Percentiles rank a stretch among this genome's conserved stretches.
These are phyloP conservation scores for Umbelopsis sp. DNA, from an alignment of 192 early-diverging fungal genomes.

Conservation along the genomic window DNA sequence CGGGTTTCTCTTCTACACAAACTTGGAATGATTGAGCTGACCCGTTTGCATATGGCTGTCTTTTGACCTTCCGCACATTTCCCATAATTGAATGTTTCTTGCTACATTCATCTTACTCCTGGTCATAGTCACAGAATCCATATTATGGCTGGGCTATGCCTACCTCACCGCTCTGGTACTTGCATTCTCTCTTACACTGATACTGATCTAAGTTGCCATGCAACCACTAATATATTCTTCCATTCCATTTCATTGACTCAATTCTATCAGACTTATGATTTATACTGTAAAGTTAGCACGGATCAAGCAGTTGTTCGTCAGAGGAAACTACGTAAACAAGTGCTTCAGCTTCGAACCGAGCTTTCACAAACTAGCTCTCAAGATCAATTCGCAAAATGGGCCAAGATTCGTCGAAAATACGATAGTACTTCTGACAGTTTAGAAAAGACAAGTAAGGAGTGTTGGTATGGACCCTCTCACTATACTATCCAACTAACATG, in stretches of 20 bases:
- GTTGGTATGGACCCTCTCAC: background rate
- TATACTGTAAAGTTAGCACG: slow-evolving; percentile 54
- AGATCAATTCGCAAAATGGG: slow-evolving; percentile 94
- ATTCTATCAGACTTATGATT: slow-evolving; percentile 46
- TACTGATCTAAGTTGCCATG: background rate
- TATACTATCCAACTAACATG: background rate
- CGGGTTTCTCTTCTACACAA: background rate
- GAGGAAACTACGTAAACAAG: slow-evolving; percentile 59
- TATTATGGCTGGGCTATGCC: slow-evolving; percentile 56
- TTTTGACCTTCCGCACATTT: slow-evolving; percentile 19
- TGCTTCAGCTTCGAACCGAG: slow-evolving; percentile 63
- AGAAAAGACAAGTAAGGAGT: slow-evolving; percentile 60
- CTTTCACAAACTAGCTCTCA: slow-evolving; percentile 71
- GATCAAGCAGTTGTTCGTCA: slow-evolving; percentile 60
- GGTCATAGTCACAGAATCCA: slow-evolving; percentile 61
- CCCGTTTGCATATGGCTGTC: background rate
- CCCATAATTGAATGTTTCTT: slow-evolving; percentile 4
- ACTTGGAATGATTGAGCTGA: background rate
- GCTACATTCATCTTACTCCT: slow-evolving; percentile 52
- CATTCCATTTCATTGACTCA: no score
- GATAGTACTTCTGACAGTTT: slow-evolving; percentile 73
- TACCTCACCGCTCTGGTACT: slow-evolving; percentile 52
- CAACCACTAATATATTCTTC: background rate
- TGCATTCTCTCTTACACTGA: background rate
- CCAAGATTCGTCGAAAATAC: slow-evolving; percentile 79